Base-by-base conservation (phyloP, 2,329 filamentous ascomycete species). In the Malbranchea zuffiana region DNA sequence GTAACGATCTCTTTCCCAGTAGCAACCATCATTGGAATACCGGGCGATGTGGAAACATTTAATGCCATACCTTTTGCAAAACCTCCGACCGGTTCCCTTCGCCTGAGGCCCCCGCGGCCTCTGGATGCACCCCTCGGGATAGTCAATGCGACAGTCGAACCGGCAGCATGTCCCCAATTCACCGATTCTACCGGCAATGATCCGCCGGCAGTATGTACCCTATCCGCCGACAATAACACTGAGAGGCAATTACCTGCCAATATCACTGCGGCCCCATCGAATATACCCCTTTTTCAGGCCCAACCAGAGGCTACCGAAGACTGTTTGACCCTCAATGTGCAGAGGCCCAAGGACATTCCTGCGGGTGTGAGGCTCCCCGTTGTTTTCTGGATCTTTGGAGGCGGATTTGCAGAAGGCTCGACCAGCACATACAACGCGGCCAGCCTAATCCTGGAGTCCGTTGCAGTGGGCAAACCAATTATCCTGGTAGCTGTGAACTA, bases 61-160 rank as follows among this genome's bases (percentile, higher is more conserved):
- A 75, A 71, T 38, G 81, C 78, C 15, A 83, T 90, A 38, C 82
- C 82, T 3, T 90, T 77, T 50, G 81, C 82, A 2, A 65, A 82
- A 43, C 70, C 80, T 1, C 82, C 82, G 0, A 67, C 72, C 0
- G 80, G 78, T 0, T 54, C 65, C 3, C 63, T 84, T 16, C 75
- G 83, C n/a, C 69, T 90, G 23, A 78, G 72, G 51, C 78, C 80
- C 4, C 83, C 83, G 1, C 68, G 75, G 50, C 65, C 69, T 5
- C 60, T 82, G 11, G 72, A 67, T 5, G 58, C 63, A 3, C 49
- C 66, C 0, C 57, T 82, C 1, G 80, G 79, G 1, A 76, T 65
- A 0, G 64, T 80, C 24, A 67, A 75, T 25, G 79, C 76, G 0
- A 76, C 72, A 0, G 69, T 67, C 0, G 48, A 56, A 12, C 69